Conservation (phyloP, 2,329 filamentous ascomycete species). For the Alternaria metachromatica region DNA sequence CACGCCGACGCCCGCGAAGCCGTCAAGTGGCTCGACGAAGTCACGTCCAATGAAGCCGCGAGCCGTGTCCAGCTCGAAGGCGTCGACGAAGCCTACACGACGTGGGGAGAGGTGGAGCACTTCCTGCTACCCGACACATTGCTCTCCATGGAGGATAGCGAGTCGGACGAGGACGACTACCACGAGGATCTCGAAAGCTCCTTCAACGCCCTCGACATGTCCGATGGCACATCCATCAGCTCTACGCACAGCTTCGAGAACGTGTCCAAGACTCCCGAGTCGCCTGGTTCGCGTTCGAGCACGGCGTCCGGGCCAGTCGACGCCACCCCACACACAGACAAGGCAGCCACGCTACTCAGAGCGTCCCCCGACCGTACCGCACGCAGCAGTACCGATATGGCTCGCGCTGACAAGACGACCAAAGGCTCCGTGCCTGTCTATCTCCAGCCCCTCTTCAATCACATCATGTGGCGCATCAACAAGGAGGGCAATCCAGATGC, state of each 20-base stretch:
- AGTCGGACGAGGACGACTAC: constrained; percentile 46
- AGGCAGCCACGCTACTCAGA: constrained; percentile 10
- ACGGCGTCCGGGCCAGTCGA: constrained; percentile 24
- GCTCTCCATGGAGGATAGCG: constrained; percentile 56
- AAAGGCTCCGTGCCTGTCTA: constrained; percentile 46
- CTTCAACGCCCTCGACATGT: constrained; percentile 45
- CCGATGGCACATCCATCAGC: constrained; percentile 52
- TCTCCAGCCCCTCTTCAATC: constrained; percentile 58
- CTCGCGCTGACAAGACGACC: constrained; percentile 30
- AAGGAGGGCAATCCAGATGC: constrained; percentile 56
- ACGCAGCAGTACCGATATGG: constrained; percentile 37
- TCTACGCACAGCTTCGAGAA: constrained; percentile 52
- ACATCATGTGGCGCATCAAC: constrained; percentile 60
- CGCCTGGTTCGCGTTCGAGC: constrained; percentile 48
- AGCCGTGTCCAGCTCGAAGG: constrained; percentile 55
- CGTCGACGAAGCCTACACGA: constrained; percentile 54
- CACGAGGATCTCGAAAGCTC: constrained; percentile 49
- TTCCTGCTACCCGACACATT: constrained; percentile 57
- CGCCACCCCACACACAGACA: constrained; percentile 33
- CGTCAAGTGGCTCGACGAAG: constrained; percentile 59
- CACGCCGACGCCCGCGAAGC: constrained; percentile 56
- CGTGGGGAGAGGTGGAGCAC: constrained; percentile 59
- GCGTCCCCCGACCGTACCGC: constrained; percentile 37
- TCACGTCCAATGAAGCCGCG: constrained; percentile 51
- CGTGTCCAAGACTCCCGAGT: constrained; percentile 48